Evolutionary conservation across 345 rosid species (phyloP).

Genomic region (Hibiscus tridactylites): DNA sequence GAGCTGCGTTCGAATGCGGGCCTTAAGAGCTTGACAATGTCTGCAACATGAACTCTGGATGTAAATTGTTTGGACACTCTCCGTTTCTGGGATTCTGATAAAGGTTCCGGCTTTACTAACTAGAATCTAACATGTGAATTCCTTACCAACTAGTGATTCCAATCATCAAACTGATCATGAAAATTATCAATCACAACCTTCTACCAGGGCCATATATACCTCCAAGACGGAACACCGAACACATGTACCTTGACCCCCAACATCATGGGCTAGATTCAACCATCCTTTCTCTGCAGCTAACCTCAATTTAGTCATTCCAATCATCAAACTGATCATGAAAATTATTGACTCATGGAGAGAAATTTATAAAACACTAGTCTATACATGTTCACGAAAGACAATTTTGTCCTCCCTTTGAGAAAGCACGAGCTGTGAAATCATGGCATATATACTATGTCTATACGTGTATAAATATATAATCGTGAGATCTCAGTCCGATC

Average conservation of each 20-base stretch:
- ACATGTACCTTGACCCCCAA: conserved; percentile 41
- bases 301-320: conserved; percentile 37
- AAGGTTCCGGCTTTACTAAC: conserved; percentile 23
- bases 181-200: conserved; percentile 44
- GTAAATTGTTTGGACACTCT: conserved; percentile 56
- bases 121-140: not conserved
- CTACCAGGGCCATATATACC: conserved; percentile 91
- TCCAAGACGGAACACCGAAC: conserved; percentile 62
- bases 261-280: conserved; percentile 50
- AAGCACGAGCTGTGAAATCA: too few relatives aligned
- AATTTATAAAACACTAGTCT: not conserved
- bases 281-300: conserved; percentile 76
- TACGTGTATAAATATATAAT: too few relatives aligned
- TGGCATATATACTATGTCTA: too few relatives aligned
- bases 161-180: not conserved
- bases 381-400: too few relatives aligned
- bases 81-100: conserved; percentile 44
- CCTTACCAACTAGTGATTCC: not conserved
- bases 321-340: too few relatives aligned
- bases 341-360: not conserved
- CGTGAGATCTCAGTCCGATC: too few relatives aligned
- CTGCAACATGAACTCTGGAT: conserved; percentile 74
- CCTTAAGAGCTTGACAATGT: conserved; percentile 70
- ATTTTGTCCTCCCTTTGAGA: too few relatives aligned
- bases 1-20: conserved; percentile 37